Conservation (phyloP, 345 rosid genomes). For the Conringia planisiliqua region DNA sequence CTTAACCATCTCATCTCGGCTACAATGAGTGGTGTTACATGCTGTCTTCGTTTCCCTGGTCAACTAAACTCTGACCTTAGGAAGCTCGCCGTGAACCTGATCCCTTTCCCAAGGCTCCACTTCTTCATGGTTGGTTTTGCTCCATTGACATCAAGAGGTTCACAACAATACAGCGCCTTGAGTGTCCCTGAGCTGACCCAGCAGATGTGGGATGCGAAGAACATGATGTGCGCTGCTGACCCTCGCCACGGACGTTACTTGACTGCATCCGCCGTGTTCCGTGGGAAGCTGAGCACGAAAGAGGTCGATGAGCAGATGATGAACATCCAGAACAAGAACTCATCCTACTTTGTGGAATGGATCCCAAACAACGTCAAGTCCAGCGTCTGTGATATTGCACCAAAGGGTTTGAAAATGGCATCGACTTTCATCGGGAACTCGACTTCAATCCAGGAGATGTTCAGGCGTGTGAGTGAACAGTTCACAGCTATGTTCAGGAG, state of each 20-base stretch:
- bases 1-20: constrained; percentile 43
- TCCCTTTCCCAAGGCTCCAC: constrained; percentile 39
- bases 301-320: constrained; percentile 45
- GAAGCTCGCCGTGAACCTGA: constrained; percentile 41
- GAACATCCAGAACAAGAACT: constrained; percentile 43
- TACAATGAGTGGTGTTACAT: constrained; percentile 43
- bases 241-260: constrained; percentile 43
- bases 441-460: constrained; percentile 44
- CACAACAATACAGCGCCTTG: constrained; percentile 41
- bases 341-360: constrained; percentile 42
- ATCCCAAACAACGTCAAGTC: constrained; percentile 42
- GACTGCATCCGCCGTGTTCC: constrained; percentile 41
- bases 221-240: constrained; percentile 47
- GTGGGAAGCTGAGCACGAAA: constrained; percentile 41
- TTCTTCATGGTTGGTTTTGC: constrained; percentile 46
- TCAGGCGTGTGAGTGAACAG: constrained; percentile 42
- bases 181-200: constrained; percentile 42
- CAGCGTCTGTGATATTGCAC: constrained; percentile 42
- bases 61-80: constrained; percentile 41
- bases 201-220: constrained; percentile 45
- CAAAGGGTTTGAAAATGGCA: constrained; percentile 40
- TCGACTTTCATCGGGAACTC: constrained; percentile 39
- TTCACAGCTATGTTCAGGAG: constrained; percentile 47
- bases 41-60: constrained; percentile 46
- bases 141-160: constrained; percentile 41